Evolutionary conservation across 2,329 filamentous ascomycete genomes (phyloP).

Genomic region (Penicillium corylophilum): DNA sequence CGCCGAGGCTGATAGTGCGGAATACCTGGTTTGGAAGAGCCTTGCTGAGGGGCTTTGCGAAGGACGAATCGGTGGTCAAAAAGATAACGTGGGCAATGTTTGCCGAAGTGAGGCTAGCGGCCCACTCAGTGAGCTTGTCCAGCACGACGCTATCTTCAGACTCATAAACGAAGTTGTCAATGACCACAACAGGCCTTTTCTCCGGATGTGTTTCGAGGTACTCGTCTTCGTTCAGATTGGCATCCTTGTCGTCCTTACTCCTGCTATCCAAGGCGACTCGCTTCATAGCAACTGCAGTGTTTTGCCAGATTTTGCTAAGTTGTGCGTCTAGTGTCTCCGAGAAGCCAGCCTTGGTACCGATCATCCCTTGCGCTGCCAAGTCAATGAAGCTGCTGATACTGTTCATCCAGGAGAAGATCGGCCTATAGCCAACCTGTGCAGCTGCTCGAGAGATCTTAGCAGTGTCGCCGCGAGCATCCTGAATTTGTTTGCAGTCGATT

Average conservation of each 20-base stretch:
- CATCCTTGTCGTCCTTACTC: constrained; percentile 71
- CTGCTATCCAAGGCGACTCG: constrained; percentile 70
- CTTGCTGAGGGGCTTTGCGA: constrained; percentile 81
- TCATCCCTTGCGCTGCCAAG: constrained; percentile 87
- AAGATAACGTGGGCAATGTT: constrained; percentile 95
- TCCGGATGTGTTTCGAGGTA: constrained; percentile 90
- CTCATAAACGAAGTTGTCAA: constrained; percentile 86
- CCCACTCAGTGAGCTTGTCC: constrained; percentile 85
- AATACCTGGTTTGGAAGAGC: constrained; percentile 90
- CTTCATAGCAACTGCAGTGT: constrained; percentile 75
- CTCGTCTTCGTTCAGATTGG: constrained; percentile 73
- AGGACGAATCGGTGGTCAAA: constrained; percentile 84
- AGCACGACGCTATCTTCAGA: constrained; percentile 65
- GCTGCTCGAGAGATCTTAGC: constrained; percentile 81
- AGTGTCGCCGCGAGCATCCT: constrained; percentile 84
- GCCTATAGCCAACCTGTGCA: constrained; percentile 80
- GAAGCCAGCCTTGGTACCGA: constrained; percentile 90
- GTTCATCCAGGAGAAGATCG: constrained; percentile 95
- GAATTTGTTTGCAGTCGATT: constrained; percentile 89
- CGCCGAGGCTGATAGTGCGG: constrained; percentile 78
- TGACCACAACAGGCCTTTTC: constrained; percentile 74
- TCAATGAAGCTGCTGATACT: constrained; percentile 90
- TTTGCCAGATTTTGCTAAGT: constrained; percentile 83
- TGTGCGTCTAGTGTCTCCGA: constrained; percentile 90
- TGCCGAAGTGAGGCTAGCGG: constrained; percentile 76